Percentiles rank a stretch among this genome's conserved stretches.
Evolutionary conservation across 352 stramenopile species (phyloP).

Genomic region (Phytophthora boehmeriae): DNA sequence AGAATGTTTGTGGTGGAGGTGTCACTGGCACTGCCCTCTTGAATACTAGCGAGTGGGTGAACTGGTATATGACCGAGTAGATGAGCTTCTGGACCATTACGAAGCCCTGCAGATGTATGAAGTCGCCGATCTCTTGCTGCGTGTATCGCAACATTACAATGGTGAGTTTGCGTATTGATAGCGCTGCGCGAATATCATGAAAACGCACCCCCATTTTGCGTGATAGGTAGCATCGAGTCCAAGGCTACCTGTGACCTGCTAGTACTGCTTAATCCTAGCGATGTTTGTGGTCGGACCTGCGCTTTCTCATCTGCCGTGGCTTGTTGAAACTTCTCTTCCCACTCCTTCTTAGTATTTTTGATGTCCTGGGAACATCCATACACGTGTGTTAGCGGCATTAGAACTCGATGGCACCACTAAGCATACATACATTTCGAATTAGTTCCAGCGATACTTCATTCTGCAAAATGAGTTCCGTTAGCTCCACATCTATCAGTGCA

Average conservation of each 20-base stretch:
- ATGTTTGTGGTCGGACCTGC: constrained; percentile 56
- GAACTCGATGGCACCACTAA: neutral
- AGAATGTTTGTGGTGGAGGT: constrained; percentile 53
- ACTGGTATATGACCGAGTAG: constrained; percentile 41
- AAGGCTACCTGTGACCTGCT: constrained; percentile 4
- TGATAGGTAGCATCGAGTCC: neutral
- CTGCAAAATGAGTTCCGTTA: constrained; percentile 85
- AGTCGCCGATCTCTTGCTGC: constrained; percentile 35
- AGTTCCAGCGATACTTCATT: constrained; percentile 86
- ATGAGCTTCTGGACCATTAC: constrained; percentile 48
- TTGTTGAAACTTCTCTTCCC: constrained; percentile 63
- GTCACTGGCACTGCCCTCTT: constrained; percentile 17
- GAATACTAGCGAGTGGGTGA: constrained; percentile 32
- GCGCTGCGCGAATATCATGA: neutral
- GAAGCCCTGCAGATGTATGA: constrained; percentile 63
- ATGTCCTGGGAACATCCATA: constrained; percentile 45
- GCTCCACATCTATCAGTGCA: constrained; percentile 71
- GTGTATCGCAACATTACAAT: neutral
- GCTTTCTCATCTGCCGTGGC: constrained; percentile 50
- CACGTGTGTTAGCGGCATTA: neutral
- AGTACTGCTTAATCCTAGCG: constrained; percentile 40
- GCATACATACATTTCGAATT: constrained; percentile 66
- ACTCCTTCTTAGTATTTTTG: constrained; percentile 83
- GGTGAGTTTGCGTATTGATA: neutral
- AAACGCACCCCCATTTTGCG: constrained; percentile 27